Evolutionary conservation across 352 stramenopile genomes (phyloP), one percentile per base, ranked within the genome.

Genomic region (Thraustochytrium aureum): DNA sequence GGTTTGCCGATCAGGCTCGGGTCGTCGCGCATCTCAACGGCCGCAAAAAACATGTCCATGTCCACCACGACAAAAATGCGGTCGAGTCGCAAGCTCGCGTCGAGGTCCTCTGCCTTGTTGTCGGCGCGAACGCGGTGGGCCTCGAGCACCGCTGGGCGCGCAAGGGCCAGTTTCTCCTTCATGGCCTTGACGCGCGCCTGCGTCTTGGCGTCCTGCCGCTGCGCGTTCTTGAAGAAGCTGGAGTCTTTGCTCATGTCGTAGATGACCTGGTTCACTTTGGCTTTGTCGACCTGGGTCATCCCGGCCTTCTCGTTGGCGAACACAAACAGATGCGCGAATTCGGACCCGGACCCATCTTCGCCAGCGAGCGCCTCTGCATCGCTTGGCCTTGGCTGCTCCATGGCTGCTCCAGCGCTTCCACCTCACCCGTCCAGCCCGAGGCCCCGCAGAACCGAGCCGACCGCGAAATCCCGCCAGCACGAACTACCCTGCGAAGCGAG

Each of bases 31-130:
- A 98, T 95, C 82, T 98, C 93, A 50, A 97, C 96, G 10, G 92
- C 92, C 20, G 96, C 95, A 86, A 96, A 99, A 83, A 99, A 99
- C 89, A 96, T 96, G 84, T 99, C 95, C 93, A 99, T 98, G 85
- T 99, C 95, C 20, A 96, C 86, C 0, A 98, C 94, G 14, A 95
- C 90, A 83, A 90, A 91, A 0, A 90, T 94, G 22, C 86, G 87
- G 72, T 87, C 86, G 35, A 92, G 86, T 65, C 88, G 84, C 50
- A 86, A 88, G 81, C 93, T 91, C 65, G 89, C 87, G 65, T 89
- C 84, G 17, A 81, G 86, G n/a, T 88, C 79, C 17, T 81, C 61
- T 20, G 14, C 84, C 52, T 56, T 62, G 72, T 22, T 85, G 22
- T 39, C 37, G 32, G 42, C 66, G 65, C 61, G 62, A 22, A 82